Percentiles rank a stretch among this genome's conserved stretches.
These are phyloP conservation scores for Ustilago shanxiensis DNA, from an alignment of 1,284 basidiomycete genomes.

Conservation along the genomic window DNA sequence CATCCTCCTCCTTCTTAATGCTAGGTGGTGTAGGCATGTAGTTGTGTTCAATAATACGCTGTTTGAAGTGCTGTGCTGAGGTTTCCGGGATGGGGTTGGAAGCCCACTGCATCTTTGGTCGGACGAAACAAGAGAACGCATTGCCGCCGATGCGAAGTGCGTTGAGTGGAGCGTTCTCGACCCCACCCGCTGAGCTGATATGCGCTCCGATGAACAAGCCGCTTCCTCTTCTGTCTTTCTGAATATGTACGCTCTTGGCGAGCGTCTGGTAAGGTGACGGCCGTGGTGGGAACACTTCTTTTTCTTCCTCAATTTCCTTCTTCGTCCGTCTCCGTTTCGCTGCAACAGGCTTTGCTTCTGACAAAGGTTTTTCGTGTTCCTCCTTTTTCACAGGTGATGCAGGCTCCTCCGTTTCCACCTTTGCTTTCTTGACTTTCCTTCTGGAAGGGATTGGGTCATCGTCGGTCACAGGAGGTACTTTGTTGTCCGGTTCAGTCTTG, in stretches of 20 bases:
- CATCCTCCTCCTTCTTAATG: constrained; percentile 6
- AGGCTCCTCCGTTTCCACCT: constrained; percentile 8
- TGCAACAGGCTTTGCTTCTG: constrained; percentile 5
- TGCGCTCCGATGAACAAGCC: constrained; percentile 78
- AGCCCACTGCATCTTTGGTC: constrained; percentile 84
- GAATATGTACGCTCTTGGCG: not conserved
- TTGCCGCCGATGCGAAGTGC: constrained; percentile 78
- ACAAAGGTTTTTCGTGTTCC: not conserved
- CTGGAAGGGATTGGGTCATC: not conserved
- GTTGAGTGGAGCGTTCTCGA: constrained; percentile 80
- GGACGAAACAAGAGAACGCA: constrained; percentile 85
- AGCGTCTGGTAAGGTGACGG: constrained; percentile 2
- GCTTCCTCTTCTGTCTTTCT: constrained; percentile 19
- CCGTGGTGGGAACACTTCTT: constrained; percentile 27
- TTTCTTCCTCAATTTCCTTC: constrained; percentile 22
- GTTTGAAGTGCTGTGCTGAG: constrained; percentile 71
- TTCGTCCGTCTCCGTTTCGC: constrained; percentile 22
- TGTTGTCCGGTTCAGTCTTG: constrained; percentile 10
- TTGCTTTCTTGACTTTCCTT: not conserved
- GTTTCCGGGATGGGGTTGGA: constrained; percentile 75
- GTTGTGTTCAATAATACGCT: constrained; percentile 17
- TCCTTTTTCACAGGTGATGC: not conserved
- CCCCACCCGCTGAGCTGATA: constrained; percentile 82
- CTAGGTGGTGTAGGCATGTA: constrained; percentile 13
- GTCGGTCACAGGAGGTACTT: not conserved